Base-by-base conservation (phyloP, 768 basidiomycete species). In the Steccherinum ochraceum region DNA sequence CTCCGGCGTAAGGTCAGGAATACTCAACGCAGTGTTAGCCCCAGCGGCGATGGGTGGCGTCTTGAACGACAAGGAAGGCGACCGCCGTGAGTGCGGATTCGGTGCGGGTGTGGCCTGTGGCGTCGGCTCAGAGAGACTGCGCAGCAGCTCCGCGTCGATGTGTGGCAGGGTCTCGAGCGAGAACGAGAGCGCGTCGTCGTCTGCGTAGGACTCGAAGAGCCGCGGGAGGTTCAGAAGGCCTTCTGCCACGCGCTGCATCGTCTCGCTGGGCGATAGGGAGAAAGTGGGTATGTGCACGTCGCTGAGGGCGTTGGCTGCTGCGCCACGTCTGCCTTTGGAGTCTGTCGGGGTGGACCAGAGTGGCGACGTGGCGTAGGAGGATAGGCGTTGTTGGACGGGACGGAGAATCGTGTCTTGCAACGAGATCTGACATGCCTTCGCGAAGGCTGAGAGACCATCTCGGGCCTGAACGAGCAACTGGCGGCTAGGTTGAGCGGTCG, bases 161-260 rank as follows among this genome's bases (percentile, higher is more conserved):
- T 81, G 80, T 0, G 88, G 91, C 10, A 97, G 70, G 4, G 87
- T 91, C 45, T 86, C 82, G 39, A 97, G 72, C 27, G 90, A 92
- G 67, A 93, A 96, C 2, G 84, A 80, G 7, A 97, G 76, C 10
- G 91, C 89, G 53, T 93, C 92, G 64, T 97, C 93, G 51, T 86
- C 85, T 5, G 88, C 90, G 61, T 96, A 95, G 16, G 94, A 87
- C 66, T 98, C 94, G 61, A 98, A 96, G 13, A 98, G 71, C 50
- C 93, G 72, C 2, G 95, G 92, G 2, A 99, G 79, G 69, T 95
- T 96, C 25, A 97, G 74, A 26, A 99, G 70, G n/a, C 93, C 93
- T 62, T 98, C 96, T 2, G 90, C 89, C 25, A 97, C 84, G 51
- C 84, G 82, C 53, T 93, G 89, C 54, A 96, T 84, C 3, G 79